Base-by-base conservation (phyloP, 2,329 filamentous ascomycete species). In the Hypoxylon sp. region DNA sequence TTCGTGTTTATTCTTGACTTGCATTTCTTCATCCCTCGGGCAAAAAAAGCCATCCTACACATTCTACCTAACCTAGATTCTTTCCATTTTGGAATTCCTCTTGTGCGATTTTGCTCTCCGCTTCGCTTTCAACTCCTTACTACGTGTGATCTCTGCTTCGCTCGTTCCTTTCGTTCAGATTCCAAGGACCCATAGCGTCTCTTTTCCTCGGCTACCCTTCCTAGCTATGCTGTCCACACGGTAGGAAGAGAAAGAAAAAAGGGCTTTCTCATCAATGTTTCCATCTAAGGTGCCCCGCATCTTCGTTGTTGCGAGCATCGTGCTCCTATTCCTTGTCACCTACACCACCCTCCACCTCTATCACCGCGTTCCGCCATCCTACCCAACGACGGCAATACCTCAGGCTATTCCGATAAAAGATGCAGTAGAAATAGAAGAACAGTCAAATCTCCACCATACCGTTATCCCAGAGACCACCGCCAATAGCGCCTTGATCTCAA, bases 341-440 rank as follows among this genome's bases (percentile, higher is more conserved):
- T 72, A 71, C 60, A 73, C 73, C n/a, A 72, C 69, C 14, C 71
- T 73, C 30, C 73, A 74, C 32, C 60, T 75, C 21, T 74, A 75
- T 45, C 65, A 72, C 36, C 67, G 67, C 30, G 68, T 62, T 13
- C 68, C 69, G 10, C 60, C 52, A 46, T 63, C 66, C 45, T 63
- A 71, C 36, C 45, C 71, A 36, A 46, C 59, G 11, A 36, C 61
- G 34, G 63, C 60, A 30, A 30, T 30, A 17, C 13, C 60, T n/a
- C 67, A 61, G 17, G 49, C 60, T 10, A 50, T 60, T 36, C 63
- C 70, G 5, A 34, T 62, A 9, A 32, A 67, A 41, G 67, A 69
- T 62, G 57, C 51, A 14, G 50, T 38, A 17, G 19, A 32, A 9
- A 41, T 49, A 58, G 58, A 41, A 45, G 50, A 62, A 25, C 36